Conservation (phyloP, 1,284 basidiomycete genomes). For the Boletellus sp. region DNA sequence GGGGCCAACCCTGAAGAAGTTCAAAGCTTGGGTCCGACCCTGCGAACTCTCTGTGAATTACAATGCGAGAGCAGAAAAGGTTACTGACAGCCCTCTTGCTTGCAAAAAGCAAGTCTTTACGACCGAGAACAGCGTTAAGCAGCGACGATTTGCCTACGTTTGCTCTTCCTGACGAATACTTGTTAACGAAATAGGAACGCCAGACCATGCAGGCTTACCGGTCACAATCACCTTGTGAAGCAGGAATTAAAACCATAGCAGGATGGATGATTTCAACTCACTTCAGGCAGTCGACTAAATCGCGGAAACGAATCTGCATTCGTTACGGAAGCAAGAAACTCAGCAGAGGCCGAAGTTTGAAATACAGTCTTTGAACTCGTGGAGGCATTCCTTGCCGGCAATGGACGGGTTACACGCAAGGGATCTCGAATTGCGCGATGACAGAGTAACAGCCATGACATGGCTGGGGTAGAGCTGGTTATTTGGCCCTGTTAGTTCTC, state of each 20-base stretch:
- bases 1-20: conserved; percentile 65
- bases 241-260: not conserved
- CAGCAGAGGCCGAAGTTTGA: conserved; percentile 36
- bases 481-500: conserved; percentile 23
- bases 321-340: conserved; percentile 45
- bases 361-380: conserved; percentile 28
- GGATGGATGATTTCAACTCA: conserved; percentile 20
- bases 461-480: conserved; percentile 2
- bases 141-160: conserved; percentile 75
- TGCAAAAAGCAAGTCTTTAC: conserved; percentile 53
- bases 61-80: not conserved
- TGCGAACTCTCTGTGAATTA: conserved; percentile 25
- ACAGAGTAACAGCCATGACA: conserved; percentile 11
- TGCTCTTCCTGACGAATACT: conserved; percentile 42
- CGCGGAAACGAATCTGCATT: conserved; percentile 40
- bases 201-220: conserved; percentile 33
- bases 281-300: conserved; percentile 50
- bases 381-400: conserved; percentile 13
- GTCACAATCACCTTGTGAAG: conserved; percentile 47
- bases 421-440: not conserved
- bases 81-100: conserved; percentile 65
- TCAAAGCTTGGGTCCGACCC: conserved; percentile 68
- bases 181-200: not conserved
- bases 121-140: conserved; percentile 62
- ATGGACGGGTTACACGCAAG: not conserved